Conservation (phyloP, 73 alveolate genomes). For the Paramecium biaurelia region DNA sequence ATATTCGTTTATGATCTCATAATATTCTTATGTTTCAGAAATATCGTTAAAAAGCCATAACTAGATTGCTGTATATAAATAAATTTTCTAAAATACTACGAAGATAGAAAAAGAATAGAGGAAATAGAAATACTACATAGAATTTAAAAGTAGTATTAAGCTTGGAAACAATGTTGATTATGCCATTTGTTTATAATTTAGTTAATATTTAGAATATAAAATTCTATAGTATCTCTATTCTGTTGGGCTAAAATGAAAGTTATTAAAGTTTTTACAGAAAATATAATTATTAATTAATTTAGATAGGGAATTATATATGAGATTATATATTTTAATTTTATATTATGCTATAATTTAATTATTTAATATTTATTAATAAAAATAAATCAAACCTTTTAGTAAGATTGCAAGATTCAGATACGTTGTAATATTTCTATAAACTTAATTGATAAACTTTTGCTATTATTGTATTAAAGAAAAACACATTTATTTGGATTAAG, state of each 20-base stretch:
- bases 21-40: conserved; percentile 3
- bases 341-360: not conserved
- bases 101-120: conserved; percentile 13
- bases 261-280: not conserved
- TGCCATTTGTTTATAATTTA: too few relatives aligned
- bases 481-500: not conserved
- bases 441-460: not conserved
- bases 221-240: not conserved
- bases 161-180: not conserved
- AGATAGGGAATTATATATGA: not conserved
- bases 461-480: not conserved
- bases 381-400: not conserved
- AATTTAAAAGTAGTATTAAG: not conserved
- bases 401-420: not conserved
- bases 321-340: not conserved
- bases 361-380: not conserved
- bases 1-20: conserved; percentile 16
- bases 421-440: not conserved
- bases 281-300: not conserved
- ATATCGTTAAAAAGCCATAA: not conserved
- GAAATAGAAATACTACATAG: conserved; percentile 33
- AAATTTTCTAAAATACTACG: conserved; percentile 17
- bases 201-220: too few relatives aligned
- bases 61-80: not conserved
- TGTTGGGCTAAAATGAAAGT: not conserved